A percentile compares a stretch with the other conserved stretches of the same genome.
Evolutionary conservation across 345 rosid species (phyloP).

Genomic region (Raphanus raphanistrum): DNA sequence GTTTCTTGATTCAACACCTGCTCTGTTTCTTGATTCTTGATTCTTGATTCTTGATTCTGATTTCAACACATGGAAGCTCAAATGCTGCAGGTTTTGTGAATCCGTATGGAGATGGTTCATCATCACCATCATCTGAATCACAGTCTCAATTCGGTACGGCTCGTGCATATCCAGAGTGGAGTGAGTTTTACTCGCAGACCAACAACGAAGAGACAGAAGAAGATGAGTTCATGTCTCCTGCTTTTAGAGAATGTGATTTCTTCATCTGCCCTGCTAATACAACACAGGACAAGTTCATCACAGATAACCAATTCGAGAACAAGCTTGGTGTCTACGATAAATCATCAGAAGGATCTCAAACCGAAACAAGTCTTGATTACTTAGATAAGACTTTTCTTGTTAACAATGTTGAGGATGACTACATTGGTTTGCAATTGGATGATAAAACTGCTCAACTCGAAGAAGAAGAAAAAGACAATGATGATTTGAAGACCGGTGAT

Average conservation of each 20-base stretch:
- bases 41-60: background rate
- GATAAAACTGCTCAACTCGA: background rate
- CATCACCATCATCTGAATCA: slow-evolving; percentile 57
- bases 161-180: slow-evolving; percentile 74
- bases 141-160: slow-evolving; percentile 89
- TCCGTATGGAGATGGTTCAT: slow-evolving; percentile 81
- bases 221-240: slow-evolving; percentile 68
- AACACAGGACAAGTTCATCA: slow-evolving; percentile 77
- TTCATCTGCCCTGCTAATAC: slow-evolving; percentile 43
- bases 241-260: slow-evolving; percentile 56
- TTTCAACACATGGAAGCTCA: background rate
- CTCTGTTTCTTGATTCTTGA: background rate
- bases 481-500: slow-evolving; percentile 40
- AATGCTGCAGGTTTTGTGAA: slow-evolving; percentile 76
- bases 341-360: slow-evolving; percentile 46
- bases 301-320: slow-evolving; percentile 45
- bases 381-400: slow-evolving; percentile 57
- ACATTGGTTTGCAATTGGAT: slow-evolving; percentile 12
- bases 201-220: slow-evolving; percentile 29
- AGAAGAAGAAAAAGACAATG: slow-evolving; percentile 42
- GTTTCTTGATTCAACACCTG: background rate
- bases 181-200: slow-evolving; percentile 53
- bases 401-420: slow-evolving; percentile 35
- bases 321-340: slow-evolving; percentile 38
- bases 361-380: slow-evolving; percentile 41